These are phyloP conservation scores for Durio zibethinus DNA, from an alignment of 345 rosid genomes.

Conservation along the genomic window DNA sequence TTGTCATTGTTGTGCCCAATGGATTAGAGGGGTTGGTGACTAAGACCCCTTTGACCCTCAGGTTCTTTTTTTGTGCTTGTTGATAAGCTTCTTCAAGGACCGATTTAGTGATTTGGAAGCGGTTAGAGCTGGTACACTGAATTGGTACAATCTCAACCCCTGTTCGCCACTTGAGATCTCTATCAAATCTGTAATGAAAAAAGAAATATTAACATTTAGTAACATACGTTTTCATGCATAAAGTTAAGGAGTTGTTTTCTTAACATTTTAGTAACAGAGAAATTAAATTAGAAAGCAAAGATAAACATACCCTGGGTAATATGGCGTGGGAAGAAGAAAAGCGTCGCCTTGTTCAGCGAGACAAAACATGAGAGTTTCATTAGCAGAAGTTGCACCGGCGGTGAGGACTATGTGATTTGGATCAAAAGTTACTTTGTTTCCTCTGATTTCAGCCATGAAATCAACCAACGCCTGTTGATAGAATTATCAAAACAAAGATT, in stretches of 20 bases:
- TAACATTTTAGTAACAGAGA: constrained; percentile 26
- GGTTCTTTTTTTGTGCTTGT: constrained; percentile 53
- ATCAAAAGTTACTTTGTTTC: constrained; percentile 61
- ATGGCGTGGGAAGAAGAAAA: constrained; percentile 76
- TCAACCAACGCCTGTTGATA: constrained; percentile 60
- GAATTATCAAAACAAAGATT: not conserved
- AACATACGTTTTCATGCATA: constrained; percentile 24
- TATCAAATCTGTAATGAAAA: constrained; percentile 51
- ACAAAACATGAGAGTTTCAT: constrained; percentile 75
- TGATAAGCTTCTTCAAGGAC: constrained; percentile 67
- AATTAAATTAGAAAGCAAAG: constrained; percentile 5
- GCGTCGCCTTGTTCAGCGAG: constrained; percentile 78
- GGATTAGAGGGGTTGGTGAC: constrained; percentile 87
- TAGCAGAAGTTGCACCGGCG: constrained; percentile 84
- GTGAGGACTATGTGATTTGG: constrained; percentile 57
- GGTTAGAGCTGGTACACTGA: constrained; percentile 52
- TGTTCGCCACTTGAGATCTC: constrained; percentile 75
- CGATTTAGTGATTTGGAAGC: constrained; percentile 51
- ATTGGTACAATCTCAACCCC: constrained; percentile 60
- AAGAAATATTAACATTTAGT: constrained; percentile 16
- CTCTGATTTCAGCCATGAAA: constrained; percentile 83
- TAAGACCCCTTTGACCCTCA: constrained; percentile 72
- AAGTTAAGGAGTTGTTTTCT: constrained; percentile 4
- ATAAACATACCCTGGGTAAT: constrained; percentile 68
- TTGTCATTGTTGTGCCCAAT: constrained; percentile 61